These are phyloP conservation scores for Hypoxylon sp. DNA, from an alignment of 2,329 filamentous ascomycete species.

Conservation along the genomic window DNA sequence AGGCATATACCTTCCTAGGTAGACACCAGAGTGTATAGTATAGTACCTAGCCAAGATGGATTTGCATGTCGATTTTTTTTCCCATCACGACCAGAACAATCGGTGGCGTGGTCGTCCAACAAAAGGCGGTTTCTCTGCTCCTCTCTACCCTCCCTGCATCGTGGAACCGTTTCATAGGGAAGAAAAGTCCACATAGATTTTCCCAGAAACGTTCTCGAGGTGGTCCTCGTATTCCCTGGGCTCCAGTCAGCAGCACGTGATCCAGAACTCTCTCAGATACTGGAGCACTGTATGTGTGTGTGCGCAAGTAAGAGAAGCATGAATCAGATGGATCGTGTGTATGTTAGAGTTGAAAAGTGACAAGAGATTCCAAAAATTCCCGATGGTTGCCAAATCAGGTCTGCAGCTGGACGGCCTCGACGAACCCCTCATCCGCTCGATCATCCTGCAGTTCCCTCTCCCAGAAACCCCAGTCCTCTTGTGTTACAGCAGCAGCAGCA, in stretches of 20 bases:
- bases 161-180: slow-evolving; percentile 11
- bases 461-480: slow-evolving; percentile 17
- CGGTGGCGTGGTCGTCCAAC: too few relatives aligned
- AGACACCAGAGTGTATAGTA: too few relatives aligned
- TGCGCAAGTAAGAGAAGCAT: too few relatives aligned
- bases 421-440: slow-evolving; percentile 4
- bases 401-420: slow-evolving; percentile 1
- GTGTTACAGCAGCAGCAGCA: slow-evolving; percentile 6
- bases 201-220: slow-evolving; percentile 4
- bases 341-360: too few relatives aligned
- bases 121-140: too few relatives aligned
- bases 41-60: too few relatives aligned
- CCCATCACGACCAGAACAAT: too few relatives aligned
- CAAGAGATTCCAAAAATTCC: too few relatives aligned
- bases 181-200: background rate
- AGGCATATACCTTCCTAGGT: too few relatives aligned
- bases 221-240: slow-evolving; percentile 1
- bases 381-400: slow-evolving; percentile 7
- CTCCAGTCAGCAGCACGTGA: slow-evolving; percentile 4
- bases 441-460: slow-evolving; percentile 6
- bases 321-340: background rate
- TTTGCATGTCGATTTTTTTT: too few relatives aligned
- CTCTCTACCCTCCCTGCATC: too few relatives aligned
- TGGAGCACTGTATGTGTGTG: too few relatives aligned
- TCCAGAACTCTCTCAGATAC: background rate